These are phyloP conservation scores for Antarctomyces pellizariae DNA, from an alignment of 495 filamentous ascomycete genomes.

Conservation along the genomic window DNA sequence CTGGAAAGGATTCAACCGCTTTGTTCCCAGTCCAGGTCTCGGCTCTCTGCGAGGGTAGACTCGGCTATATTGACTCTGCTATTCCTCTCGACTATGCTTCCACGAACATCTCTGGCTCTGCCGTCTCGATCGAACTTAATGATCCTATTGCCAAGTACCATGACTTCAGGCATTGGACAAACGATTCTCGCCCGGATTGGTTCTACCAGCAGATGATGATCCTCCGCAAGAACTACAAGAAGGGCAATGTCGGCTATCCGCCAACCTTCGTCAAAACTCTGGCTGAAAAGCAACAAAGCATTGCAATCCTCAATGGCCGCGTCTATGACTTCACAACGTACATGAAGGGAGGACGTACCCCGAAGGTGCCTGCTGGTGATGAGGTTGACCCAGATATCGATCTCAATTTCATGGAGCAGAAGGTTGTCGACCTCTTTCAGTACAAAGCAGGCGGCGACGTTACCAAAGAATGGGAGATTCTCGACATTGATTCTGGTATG, in stretches of 20 bases:
- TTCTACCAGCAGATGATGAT: conserved; percentile 63
- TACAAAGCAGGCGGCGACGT: conserved; percentile 55
- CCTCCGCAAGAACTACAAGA: conserved; percentile 57
- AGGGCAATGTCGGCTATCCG: conserved; percentile 75
- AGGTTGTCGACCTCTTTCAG: conserved; percentile 57
- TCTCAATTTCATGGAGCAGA: conserved; percentile 59
- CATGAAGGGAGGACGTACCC: conserved; percentile 45
- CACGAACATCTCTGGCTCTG: conserved; percentile 48
- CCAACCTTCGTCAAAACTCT: conserved; percentile 49
- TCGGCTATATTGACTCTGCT: conserved; percentile 36
- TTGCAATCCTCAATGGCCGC: conserved; percentile 56
- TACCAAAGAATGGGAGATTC: conserved; percentile 55
- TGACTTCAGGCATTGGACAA: conserved; percentile 71
- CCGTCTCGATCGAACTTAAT: conserved; percentile 33
- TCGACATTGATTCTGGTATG: conserved; percentile 27
- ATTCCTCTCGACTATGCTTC: conserved; percentile 63
- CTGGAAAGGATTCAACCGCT: conserved; percentile 59
- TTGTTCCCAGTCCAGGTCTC: conserved; percentile 93
- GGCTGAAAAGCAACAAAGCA: conserved; percentile 33
- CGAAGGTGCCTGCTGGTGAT: conserved; percentile 28
- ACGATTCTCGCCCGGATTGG: conserved; percentile 73
- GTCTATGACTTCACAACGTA: conserved; percentile 91
- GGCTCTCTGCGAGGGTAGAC: conserved; percentile 59
- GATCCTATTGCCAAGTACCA: conserved; percentile 68
- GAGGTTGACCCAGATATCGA: conserved; percentile 26